These are phyloP conservation scores for Penicillium sumatraense DNA, from an alignment of 2,329 filamentous ascomycete species.

Conservation along the genomic window DNA sequence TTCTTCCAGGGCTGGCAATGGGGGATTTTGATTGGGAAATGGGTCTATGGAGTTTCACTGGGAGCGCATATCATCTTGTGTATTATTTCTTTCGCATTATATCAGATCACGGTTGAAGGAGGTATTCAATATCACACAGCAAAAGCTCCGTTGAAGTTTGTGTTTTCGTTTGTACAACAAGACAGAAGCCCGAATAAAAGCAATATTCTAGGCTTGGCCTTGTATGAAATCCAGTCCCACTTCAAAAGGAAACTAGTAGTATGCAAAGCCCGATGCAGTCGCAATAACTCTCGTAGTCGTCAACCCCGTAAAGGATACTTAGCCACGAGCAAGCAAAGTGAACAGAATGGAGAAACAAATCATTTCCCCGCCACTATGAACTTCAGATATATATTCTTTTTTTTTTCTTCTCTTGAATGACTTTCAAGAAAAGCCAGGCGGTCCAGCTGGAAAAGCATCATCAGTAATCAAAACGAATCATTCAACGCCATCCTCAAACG, in stretches of 20 bases:
- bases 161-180: background rate
- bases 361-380: background rate
- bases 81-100: constrained; percentile 10
- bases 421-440: constrained; percentile 7
- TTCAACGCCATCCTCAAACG: background rate
- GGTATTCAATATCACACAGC: background rate
- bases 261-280: background rate
- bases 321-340: background rate
- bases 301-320: background rate
- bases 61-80: constrained; percentile 1
- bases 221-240: background rate
- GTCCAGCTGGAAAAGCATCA: background rate
- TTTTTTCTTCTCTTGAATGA: constrained; percentile 7
- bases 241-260: background rate
- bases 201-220: background rate
- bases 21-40: background rate
- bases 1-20: background rate
- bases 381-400: constrained; percentile 7
- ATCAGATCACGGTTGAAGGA: background rate
- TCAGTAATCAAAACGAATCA: background rate
- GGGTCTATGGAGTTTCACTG: background rate
- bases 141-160: background rate
- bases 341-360: background rate
- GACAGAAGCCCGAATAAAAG: background rate
- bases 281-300: no score